Evolutionary conservation across 352 stramenopile genomes (phyloP).

Genomic region (Blastocystis sp.): DNA sequence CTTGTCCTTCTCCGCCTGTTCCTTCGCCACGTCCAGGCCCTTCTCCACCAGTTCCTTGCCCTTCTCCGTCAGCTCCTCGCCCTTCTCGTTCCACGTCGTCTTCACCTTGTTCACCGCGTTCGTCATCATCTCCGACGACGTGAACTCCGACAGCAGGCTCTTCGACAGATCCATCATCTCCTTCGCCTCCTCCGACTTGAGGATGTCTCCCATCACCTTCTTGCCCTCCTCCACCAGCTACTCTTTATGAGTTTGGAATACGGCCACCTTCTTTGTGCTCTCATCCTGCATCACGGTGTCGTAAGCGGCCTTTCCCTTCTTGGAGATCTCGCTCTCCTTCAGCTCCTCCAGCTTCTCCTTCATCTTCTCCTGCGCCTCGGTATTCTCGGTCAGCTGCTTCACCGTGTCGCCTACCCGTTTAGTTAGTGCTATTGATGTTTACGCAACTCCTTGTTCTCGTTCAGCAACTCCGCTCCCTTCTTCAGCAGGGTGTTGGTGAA

Average conservation of each 20-base stretch:
- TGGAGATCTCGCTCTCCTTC: too few species aligned
- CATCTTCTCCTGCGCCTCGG: slow-evolving; percentile 48
- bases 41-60: slow-evolving; percentile 60
- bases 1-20: slow-evolving; percentile 1
- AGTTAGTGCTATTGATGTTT: neutral
- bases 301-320: slow-evolving; percentile 22
- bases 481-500: slow-evolving; percentile 62
- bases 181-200: slow-evolving; percentile 66
- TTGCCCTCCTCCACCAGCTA: slow-evolving; percentile 68
- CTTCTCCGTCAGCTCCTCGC: neutral
- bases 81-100: slow-evolving; percentile 68
- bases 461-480: slow-evolving; percentile 51
- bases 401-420: slow-evolving; percentile 46
- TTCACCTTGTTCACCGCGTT: slow-evolving; percentile 50
- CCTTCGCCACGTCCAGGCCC: slow-evolving; percentile 23
- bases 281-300: slow-evolving; percentile 52
- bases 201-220: slow-evolving; percentile 64
- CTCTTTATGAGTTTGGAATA: neutral
- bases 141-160: slow-evolving; percentile 64
- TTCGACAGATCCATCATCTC: slow-evolving; percentile 67
- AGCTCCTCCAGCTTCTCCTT: too few species aligned
- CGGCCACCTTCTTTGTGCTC: slow-evolving; percentile 60
- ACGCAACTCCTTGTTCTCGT: slow-evolving; percentile 54
- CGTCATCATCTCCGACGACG: slow-evolving; percentile 58
- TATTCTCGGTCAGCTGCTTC: slow-evolving; percentile 54